Conservation (phyloP, 495 filamentous ascomycete genomes). For the Filosporella fistucella region DNA sequence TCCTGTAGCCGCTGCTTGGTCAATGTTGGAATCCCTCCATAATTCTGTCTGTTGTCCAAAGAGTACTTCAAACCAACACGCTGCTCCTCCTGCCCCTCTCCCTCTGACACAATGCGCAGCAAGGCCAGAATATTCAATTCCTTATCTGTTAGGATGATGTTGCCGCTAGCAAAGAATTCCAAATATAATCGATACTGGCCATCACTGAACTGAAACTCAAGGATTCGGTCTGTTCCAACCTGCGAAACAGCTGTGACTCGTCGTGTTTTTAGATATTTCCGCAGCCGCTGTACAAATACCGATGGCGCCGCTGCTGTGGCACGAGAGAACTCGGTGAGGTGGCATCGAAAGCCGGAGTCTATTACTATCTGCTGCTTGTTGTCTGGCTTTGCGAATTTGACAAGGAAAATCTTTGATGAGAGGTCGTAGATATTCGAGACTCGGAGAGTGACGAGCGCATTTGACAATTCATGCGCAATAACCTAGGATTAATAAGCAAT, state of each 20-base stretch:
- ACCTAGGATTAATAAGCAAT: constrained; percentile 50
- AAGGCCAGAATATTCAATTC: constrained; percentile 74
- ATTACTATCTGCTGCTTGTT: constrained; percentile 82
- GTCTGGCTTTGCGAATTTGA: constrained; percentile 86
- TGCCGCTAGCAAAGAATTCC: constrained; percentile 96
- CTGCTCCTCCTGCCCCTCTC: constrained; percentile 72
- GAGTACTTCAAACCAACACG: constrained; percentile 74
- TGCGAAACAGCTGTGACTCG: constrained; percentile 77
- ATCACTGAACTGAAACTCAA: constrained; percentile 90
- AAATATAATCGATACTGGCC: constrained; percentile 82
- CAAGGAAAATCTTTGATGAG: constrained; percentile 77
- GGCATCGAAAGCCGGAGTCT: constrained; percentile 94
- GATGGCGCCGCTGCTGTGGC: constrained; percentile 79
- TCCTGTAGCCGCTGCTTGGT: constrained; percentile 65
- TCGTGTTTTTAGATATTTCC: constrained; percentile 83
- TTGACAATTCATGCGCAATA: constrained; percentile 86
- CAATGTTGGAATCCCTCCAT: constrained; percentile 64
- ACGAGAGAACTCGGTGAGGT: constrained; percentile 84
- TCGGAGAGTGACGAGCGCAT: constrained; percentile 67
- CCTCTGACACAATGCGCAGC: constrained; percentile 69
- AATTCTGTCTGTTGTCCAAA: constrained; percentile 78
- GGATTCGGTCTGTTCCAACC: constrained; percentile 88
- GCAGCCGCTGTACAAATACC: constrained; percentile 73
- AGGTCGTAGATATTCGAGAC: constrained; percentile 94
- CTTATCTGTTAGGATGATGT: constrained; percentile 84